Evolutionary conservation across 805 yeast genomes (phyloP), one percentile per base, ranked within the genome.

Genomic region (Tetrapisispora namnaoensis): DNA sequence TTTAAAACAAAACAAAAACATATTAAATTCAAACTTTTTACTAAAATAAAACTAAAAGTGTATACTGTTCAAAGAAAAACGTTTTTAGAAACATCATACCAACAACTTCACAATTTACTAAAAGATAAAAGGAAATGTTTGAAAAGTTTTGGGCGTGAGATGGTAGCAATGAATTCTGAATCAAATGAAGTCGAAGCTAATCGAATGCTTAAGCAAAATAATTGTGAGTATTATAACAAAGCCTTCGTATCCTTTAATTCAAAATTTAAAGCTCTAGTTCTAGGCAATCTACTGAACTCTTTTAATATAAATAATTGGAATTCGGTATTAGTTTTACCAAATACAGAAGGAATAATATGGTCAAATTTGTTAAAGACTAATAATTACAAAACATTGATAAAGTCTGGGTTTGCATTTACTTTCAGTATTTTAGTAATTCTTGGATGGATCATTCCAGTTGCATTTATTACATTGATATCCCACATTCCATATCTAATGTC

Each of bases 381-480:
- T 49, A 68, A 72, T 20, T 54, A 68, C 52, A 55, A 70, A 2
- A 62, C 61, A 11, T 65, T 67, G 17, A 21, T 72, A 0, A 72
- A 79, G 57, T 65, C 68, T 16, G 59, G 70, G 2, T 37, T 72
- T 4, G 80, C 83, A 0, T 74, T 73, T 27, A 43, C 74, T 3
- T 36, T 76, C 16, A 71, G 80, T 48, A 61, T 78, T 9, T 51
- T 71, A 1, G 67, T 86, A 1, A 80, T 83, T 5, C 52, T 78
- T 18, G 76, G 78, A 1, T 89, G 95, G 82, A 86, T 87, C 1
- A 63, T 88, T 1, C 96, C 96, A 0, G 91, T 88, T 1, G 87
- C 95, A 0, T 73, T 85, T 50, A 79, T 87, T 17, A 89, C 91
- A 0, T 66, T 87, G 30, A 67, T 89, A 0, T 79, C 95, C 0